Conservation (phyloP, 192 early-diverging fungal genomes). For the Rhizophagus clarus region DNA sequence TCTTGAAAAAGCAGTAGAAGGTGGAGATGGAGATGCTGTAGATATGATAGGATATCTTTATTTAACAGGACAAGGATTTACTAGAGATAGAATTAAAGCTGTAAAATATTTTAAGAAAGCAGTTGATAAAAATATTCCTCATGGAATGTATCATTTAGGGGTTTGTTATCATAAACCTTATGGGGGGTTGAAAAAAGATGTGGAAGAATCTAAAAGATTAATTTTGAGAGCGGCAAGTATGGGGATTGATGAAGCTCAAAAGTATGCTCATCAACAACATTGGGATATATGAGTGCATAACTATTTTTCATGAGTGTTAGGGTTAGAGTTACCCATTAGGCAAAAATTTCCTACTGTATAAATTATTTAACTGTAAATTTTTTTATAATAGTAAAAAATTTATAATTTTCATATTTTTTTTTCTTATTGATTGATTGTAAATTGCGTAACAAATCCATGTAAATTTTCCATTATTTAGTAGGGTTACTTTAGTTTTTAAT, state of each 20-base stretch:
- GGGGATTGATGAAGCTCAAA: constrained; percentile 22
- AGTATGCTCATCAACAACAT: constrained; percentile 9
- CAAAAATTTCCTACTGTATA: no score
- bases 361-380: no score
- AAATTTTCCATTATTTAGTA: no score
- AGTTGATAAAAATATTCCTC: constrained; percentile 9
- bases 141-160: constrained; percentile 32
- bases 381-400: no score
- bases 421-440: no score
- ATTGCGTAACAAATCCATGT: no score
- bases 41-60: constrained; percentile 28
- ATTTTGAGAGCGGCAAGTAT: constrained; percentile 16
- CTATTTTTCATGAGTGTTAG: no score
- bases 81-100: constrained; percentile 25
- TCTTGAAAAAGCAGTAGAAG: constrained; percentile 21
- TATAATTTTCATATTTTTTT: no score
- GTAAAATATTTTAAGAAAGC: constrained; percentile 22
- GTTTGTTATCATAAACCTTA: constrained; percentile 24
- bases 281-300: no score
- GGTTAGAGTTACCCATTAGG: no score
- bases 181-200: constrained; percentile 2
- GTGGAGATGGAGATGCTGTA: constrained; percentile 25
- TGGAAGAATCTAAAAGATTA: constrained; percentile 11
- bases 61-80: constrained; percentile 10
- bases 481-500: no score